Evolutionary conservation across 208 protist genomes (phyloP), one percentile per base, ranked within the genome.

Genomic region (Borovskyia barvae): DNA sequence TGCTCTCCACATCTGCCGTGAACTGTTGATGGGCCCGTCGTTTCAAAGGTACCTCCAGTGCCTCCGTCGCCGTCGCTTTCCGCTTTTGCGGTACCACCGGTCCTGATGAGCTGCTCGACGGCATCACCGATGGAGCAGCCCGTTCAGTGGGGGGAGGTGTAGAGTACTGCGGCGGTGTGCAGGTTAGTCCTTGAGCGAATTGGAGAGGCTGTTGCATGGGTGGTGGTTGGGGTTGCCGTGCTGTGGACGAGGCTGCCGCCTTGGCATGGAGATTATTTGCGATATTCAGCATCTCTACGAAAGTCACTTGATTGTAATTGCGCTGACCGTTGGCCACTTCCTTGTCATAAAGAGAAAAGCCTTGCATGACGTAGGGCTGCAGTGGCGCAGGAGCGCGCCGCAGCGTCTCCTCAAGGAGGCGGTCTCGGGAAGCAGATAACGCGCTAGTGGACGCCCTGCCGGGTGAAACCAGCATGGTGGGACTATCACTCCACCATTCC

Each of bases 241-340:
- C n/a, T n/a, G n/a, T n/a, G n/a, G n/a, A n/a, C n/a, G n/a, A n/a
- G n/a, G n/a, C n/a, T n/a, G 49, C 32, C 29, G 40, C 63, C 47
- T 70, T 70, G 9, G 48, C 48, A 7, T 85, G 67, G 49, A 90
- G 69, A 15, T 77, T 79, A 19, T 66, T 74, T 3, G 80, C 82
- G 20, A 82, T 75, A 30, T 82, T 77, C 36, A 90, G 51, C 55
- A 94, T 77, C 19, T 87, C 80, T 7, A 92, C 46, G 26, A 90
- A 80, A 9, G 70, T 80, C n/a, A 87, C 63, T n/a, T 71, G 51
- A 15, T 74, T 62, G 64, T 91, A 92, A 17, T 39, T 68, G 24
- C 74, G 68, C 53, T 63, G 80, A 9, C 72, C 72, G 4, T 42
- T 41, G 12, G 48, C 50, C 24, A 93, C 87, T 20, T 93, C 87